Base-by-base conservation (phyloP, 192 early-diverging fungal species). In the Pilaira anomala region DNA sequence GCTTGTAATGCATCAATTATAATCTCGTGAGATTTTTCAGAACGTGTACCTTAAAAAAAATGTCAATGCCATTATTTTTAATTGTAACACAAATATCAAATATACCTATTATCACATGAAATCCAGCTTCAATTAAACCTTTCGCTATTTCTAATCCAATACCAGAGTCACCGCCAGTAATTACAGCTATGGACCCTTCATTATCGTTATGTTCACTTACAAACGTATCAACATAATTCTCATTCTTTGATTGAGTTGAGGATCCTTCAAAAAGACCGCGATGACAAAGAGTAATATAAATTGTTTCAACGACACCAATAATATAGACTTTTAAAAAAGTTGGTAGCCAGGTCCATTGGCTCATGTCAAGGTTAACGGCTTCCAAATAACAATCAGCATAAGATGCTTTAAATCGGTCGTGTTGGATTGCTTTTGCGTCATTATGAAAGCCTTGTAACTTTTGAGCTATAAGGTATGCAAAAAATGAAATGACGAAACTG, bases 101-200 rank as follows among this genome's bases (percentile, higher is more conserved):
- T 21, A 26, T 26, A 63, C 62, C 62, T 36, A 63, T 16, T 30
- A 63, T 63, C 21, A 63, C 62, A 52, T 26, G 62, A 52, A 52
- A 63, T 26, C 62, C 62, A 25, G 62, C 62, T n/a, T 14, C 16
- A 18, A 63, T 22, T 40, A 63, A 19, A 6, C 62, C 62, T 26
- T 51, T 39, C 19, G 48, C 36, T 18, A 63, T 52, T 52, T 48
- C 48, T 14, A 16, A 7, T 25, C 62, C 62, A 42, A 63, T 63
- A 28, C 62, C 62, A 33, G 62, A 53, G 41, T 63, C 62, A 30
- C 62, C 62, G 3, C 62, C 62, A 18, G 29, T 51, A 11, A 40
- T 42, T 16, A 58, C 5, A 40, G 56, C 56, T 24, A 58, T 12
- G 22, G 12, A 24, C 6, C 19, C 18, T 9, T 58, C 33, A 41